Conservation (phyloP, 208 protist genomes). For the Trypanosomatidae sp. region DNA sequence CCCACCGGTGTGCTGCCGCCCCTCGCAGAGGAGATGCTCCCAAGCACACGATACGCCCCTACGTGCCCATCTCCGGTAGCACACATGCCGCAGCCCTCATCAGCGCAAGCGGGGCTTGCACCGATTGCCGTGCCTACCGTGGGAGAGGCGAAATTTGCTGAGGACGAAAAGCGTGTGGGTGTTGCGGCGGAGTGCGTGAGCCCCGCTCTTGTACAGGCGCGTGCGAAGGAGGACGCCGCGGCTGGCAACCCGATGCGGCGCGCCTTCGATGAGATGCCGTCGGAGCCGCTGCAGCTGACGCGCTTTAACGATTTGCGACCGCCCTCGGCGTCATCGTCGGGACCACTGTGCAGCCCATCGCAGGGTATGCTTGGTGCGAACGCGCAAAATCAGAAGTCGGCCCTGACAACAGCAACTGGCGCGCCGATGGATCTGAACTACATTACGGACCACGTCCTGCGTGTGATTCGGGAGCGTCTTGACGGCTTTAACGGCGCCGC, state of each 20-base stretch:
- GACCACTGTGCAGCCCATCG: constrained; percentile 1
- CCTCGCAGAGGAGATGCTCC: constrained; percentile 15
- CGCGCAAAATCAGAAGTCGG: too few species aligned
- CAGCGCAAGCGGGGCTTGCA: too few species aligned
- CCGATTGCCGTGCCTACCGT: too few species aligned
- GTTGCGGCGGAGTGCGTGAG: too few species aligned
- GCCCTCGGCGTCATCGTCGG: constrained; percentile 6
- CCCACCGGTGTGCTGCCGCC: constrained; percentile 3
- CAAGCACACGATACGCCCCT: constrained; percentile 22
- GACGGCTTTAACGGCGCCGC: too few species aligned
- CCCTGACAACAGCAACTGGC: too few species aligned
- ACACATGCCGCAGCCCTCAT: too few species aligned
- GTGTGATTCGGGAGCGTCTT: constrained; percentile 9
- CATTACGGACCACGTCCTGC: constrained; percentile 24
- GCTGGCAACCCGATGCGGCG: constrained; percentile 11
- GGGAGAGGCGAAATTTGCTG: too few species aligned
- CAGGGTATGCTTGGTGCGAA: neutral
- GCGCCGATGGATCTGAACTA: constrained; percentile 10
- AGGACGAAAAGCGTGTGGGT: too few species aligned
- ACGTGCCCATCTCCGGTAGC: too few species aligned
- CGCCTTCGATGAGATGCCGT: constrained; percentile 8
- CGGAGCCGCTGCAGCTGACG: constrained; percentile 12
- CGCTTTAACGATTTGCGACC: constrained; percentile 6
- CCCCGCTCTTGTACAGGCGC: neutral
- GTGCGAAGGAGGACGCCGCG: neutral